Base-by-base conservation (phyloP, 2,329 filamentous ascomycete genomes). In the Lojkania enalia region DNA sequence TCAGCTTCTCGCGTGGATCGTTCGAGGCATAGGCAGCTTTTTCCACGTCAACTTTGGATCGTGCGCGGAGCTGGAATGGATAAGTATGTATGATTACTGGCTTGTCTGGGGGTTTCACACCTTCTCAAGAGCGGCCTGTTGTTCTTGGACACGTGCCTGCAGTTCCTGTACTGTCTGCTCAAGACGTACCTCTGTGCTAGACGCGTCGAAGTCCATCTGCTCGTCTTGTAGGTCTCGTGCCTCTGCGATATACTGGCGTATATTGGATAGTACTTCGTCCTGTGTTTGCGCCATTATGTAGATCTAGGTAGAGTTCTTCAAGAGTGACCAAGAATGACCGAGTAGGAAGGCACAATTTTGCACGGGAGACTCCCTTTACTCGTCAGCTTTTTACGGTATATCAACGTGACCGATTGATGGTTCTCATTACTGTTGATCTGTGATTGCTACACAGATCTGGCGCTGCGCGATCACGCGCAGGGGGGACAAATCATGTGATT, bases 141-240 rank as follows among this genome's bases (percentile, higher is more conserved):
- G 76, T 49, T 69, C 68, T 42, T 64, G 66, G 32, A 79, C 71
- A 58, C 71, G 75, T 42, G 70, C 69, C 62, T 87, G 82, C 1
- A 92, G 79, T 61, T 86, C 83, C 50, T 77, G 78, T 33, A 91
- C 61, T 2, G 87, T 89, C 42, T 80, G 78, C 45, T 88, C 81
- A 33, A 92, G 72, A 58, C 78, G 81, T 31, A 74, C 63, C 40
- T 77, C 71, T 50, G 84, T 76, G 43, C 71, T 52, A 12, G 65
- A 61, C 48, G 58, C 56, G 54, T 71, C 67, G 23, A 68, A 42
- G 39, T 70, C 58, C 74, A 70, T 69, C n/a, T 48, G 42, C 20
- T 56, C 50, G 20, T 65, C 57, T 11, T 61, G 57, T n/a, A 58
- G 46, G 15, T 51, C 46, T 27, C 53, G 53, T 5, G 52, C 39